These are phyloP conservation scores for Ceratocystis cubensis DNA, from an alignment of 2,329 filamentous ascomycete genomes.

Conservation along the genomic window DNA sequence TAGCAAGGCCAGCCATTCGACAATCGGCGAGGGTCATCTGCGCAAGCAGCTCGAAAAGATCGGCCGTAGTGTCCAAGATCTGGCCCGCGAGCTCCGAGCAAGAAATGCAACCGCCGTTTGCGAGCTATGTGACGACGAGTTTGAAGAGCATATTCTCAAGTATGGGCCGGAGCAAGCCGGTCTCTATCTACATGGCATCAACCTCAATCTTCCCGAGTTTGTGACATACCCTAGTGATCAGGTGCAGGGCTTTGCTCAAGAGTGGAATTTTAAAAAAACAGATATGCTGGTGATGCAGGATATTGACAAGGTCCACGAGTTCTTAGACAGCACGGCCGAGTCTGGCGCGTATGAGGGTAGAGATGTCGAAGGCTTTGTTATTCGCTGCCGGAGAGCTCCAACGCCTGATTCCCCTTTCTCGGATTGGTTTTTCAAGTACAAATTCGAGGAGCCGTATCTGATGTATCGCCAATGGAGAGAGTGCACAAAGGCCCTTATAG, in stretches of 20 bases:
- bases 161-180: slow-evolving; percentile 75
- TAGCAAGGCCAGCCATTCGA: slow-evolving; percentile 63
- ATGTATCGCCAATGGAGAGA: slow-evolving; percentile 99
- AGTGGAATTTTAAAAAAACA: slow-evolving; percentile 89
- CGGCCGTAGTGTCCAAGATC: slow-evolving; percentile 64
- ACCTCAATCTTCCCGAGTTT: slow-evolving; percentile 88
- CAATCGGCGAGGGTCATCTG: slow-evolving; percentile 69
- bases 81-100: slow-evolving; percentile 60
- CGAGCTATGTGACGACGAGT: slow-evolving; percentile 88
- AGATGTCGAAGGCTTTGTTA: slow-evolving; percentile 93
- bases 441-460: slow-evolving; percentile 96
- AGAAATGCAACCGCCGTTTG: slow-evolving; percentile 92
- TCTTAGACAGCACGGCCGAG: slow-evolving; percentile 74
- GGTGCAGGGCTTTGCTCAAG: slow-evolving; percentile 80
- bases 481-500: slow-evolving; percentile 81
- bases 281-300: slow-evolving; percentile 67
- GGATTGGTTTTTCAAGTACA: slow-evolving; percentile 99
- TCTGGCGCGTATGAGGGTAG: slow-evolving; percentile 81
- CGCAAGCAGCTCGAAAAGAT: slow-evolving; percentile 64
- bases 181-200: slow-evolving; percentile 90
- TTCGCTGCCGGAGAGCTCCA: slow-evolving; percentile 65
- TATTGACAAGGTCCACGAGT: slow-evolving; percentile 58
- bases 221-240: slow-evolving; percentile 68
- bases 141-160: slow-evolving; percentile 92
- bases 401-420: slow-evolving; percentile 45